Conservation (phyloP, 176 grass and related monocot species). For the Urochloa ruziziensis region DNA sequence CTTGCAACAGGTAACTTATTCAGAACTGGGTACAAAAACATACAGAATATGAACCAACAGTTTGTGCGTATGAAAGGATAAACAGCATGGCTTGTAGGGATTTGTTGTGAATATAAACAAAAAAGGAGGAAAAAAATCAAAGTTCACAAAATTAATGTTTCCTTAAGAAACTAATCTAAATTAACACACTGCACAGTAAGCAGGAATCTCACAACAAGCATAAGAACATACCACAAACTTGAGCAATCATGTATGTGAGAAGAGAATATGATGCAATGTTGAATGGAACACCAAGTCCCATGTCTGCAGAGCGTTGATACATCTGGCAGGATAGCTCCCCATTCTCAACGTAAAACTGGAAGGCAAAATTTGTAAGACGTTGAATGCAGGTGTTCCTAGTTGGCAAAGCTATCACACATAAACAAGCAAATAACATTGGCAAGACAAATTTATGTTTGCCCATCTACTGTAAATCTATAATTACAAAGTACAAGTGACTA, state of each 20-base stretch:
- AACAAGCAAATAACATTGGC: not conserved
- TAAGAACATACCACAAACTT: slow-evolving; percentile 82
- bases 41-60: not conserved
- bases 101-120: not conserved
- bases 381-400: not conserved
- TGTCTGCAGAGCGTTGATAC: slow-evolving; percentile 92
- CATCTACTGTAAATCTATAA: not conserved
- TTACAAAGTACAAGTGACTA: not conserved
- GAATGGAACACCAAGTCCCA: slow-evolving; percentile 92
- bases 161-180: not conserved
- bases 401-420: slow-evolving; percentile 3
- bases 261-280: slow-evolving; percentile 86
- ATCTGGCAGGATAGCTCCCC: slow-evolving; percentile 91
- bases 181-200: not conserved
- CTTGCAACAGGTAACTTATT: not conserved
- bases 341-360: slow-evolving; percentile 83
- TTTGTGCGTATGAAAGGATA: not conserved
- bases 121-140: not conserved
- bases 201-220: not conserved
- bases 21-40: not conserved
- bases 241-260: slow-evolving; percentile 81
- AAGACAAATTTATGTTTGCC: not conserved
- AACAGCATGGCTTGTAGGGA: not conserved
- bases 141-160: not conserved
- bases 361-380: not conserved